A percentile compares a stretch with the other conserved stretches of the same genome.
Conservation (phyloP, 2,329 filamentous ascomycete species). For the Thyridium curvatum region DNA sequence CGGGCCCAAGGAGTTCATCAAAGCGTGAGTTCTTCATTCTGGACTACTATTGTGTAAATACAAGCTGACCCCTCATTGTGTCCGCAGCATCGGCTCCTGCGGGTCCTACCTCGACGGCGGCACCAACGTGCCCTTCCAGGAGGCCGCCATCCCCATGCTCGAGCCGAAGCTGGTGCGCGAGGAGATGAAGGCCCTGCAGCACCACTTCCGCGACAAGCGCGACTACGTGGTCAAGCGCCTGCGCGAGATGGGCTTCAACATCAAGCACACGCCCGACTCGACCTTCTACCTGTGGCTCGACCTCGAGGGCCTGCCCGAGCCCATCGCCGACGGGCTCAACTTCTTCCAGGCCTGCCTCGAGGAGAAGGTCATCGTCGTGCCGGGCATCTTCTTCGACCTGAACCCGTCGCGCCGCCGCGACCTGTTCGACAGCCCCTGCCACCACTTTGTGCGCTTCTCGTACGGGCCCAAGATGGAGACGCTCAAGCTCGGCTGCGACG, state of each 20-base stretch:
- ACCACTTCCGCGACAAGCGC: constrained; percentile 84
- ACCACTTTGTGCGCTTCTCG: constrained; percentile 81
- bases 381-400: constrained; percentile 95
- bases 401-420: constrained; percentile 87
- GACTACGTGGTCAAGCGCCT: constrained; percentile 83
- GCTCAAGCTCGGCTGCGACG: constrained; percentile 72
- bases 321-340: constrained; percentile 87
- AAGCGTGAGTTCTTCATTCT: constrained; percentile 47
- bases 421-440: constrained; percentile 89
- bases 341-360: constrained; percentile 93
- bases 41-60: neutral
- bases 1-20: constrained; percentile 93
- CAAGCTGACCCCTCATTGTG: constrained; percentile 1
- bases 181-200: constrained; percentile 87
- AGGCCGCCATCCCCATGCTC: constrained; percentile 90
- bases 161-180: constrained; percentile 71
- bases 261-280: constrained; percentile 78
- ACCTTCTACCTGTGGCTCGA: constrained; percentile 87
- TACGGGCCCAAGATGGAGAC: constrained; percentile 80
- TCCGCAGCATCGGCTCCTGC: constrained; percentile 67
- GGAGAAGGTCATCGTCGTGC: constrained; percentile 94
- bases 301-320: constrained; percentile 63
- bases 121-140: constrained; percentile 91
- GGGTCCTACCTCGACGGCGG: constrained; percentile 93
- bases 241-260: constrained; percentile 77